A percentile compares a stretch with the other conserved stretches of the same genome.
phyloP scores from a whole-genome alignment of 306 rosid species.

The Hippophae gyantsensis region DNA sequence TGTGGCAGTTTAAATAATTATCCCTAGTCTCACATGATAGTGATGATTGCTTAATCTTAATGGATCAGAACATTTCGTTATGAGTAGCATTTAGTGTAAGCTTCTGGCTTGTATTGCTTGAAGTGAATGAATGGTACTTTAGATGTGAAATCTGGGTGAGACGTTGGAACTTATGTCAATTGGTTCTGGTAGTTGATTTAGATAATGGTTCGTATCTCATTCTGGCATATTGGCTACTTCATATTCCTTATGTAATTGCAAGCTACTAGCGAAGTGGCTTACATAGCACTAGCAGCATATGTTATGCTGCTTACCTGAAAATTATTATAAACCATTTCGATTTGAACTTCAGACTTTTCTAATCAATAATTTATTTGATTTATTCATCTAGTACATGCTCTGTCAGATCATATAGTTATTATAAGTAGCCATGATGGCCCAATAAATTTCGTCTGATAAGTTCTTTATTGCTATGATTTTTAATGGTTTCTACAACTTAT shows the following conservation, averaged over 20 bases:
- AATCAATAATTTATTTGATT: background rate
- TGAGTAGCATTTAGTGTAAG: no score
- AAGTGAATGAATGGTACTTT: no score
- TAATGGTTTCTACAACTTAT: conserved; percentile 12
- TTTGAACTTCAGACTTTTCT: background rate
- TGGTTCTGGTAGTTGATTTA: no score
- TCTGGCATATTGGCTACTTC: background rate
- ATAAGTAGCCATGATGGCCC: background rate
- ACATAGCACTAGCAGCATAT: background rate
- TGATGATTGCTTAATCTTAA: no score
- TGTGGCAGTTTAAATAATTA: no score
- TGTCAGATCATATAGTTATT: background rate
- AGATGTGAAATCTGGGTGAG: no score
- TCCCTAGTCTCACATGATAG: no score
- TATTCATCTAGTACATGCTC: background rate
- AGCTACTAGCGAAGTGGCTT: background rate
- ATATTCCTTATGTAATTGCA: background rate
- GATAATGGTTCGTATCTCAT: no score
- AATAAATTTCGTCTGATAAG: background rate
- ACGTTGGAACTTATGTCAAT: no score
- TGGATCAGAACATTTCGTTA: no score
- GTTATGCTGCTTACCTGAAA: background rate
- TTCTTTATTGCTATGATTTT: background rate
- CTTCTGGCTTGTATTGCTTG: no score
- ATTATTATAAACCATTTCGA: background rate